Evolutionary conservation across 1,284 basidiomycete genomes (phyloP), one percentile per base, ranked within the genome.

Genomic region (Rhodotorula mucilaginosa): DNA sequence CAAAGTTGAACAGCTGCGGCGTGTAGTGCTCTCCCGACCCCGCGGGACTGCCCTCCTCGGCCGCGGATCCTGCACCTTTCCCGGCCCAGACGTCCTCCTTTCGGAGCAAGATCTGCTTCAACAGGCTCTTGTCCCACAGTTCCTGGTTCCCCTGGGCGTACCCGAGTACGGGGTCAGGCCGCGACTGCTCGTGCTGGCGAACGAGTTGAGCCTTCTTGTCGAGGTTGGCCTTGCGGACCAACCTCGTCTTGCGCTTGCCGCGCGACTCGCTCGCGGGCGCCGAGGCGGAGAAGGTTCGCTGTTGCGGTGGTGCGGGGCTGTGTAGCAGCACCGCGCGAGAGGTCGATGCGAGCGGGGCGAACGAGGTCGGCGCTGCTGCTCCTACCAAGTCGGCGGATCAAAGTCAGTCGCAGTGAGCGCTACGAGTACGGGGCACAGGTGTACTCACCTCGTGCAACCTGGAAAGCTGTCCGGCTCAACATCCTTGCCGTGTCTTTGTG

Each of bases 121-220:
- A 86, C 81, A 88, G 85, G 78, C 86, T 87, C 46, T 83, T 82
- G 34, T 81, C 77, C 89, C 90, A 92, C 21, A 68, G 39, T 6
- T 82, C 78, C 67, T 88, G 86, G 70, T 89, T 85, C 66, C 85
- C 85, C 8, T 86, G 83, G 56, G 86, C 84, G 31, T 86, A 86
- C 7, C 92, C 92, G 2, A 92, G 86, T 12, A 93, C 85, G 64
- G 89, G 86, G 76, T 90, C 88, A 19, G 91, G 88, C 64, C 78
- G 76, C 26, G 79, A 73, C 51, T 64, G 65, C 13, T 63, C 56
- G 61, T 66, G 52, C 10, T 83, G 82, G 0, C 84, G 83, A 7
- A 79, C 73, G 66, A 81, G 76, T 23, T 76, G 76, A 49, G 73
- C 68, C 63, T 78, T 80, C 69, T 80, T 76, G 23, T 78, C 77